A percentile compares a stretch with the other conserved stretches of the same genome.
Evolutionary conservation across 202 grass and related monocot species (phyloP).

Genomic region (Elaeis oleifera): DNA sequence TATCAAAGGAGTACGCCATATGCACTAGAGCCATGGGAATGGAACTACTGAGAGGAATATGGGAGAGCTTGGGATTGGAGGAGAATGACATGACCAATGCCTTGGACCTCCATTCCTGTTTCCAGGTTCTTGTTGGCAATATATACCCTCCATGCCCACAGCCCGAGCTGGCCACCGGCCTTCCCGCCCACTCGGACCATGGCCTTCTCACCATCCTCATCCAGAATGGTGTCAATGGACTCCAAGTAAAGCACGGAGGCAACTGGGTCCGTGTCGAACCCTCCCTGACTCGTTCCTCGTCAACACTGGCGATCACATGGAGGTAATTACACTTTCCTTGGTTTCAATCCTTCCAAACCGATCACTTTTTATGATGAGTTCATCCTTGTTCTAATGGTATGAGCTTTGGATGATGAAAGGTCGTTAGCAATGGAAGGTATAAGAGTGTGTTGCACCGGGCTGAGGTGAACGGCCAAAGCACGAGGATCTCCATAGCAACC

Average conservation of each 20-base stretch:
- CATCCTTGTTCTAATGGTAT: too few species aligned
- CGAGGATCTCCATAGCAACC: conserved; percentile 54
- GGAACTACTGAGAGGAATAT: conserved; percentile 38
- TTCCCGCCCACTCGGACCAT: conserved; percentile 61
- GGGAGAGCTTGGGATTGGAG: conserved; percentile 51
- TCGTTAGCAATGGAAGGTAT: conserved; percentile 76
- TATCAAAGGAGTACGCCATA: conserved; percentile 37
- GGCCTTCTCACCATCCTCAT: conserved; percentile 62
- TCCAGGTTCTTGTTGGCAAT: conserved; percentile 57
- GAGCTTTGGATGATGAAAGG: conserved; percentile 22
- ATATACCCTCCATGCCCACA: conserved; percentile 47
- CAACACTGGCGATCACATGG: conserved; percentile 62
- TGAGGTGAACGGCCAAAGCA: conserved; percentile 17
- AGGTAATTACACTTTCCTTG: conserved; percentile 27
- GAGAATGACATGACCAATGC: conserved; percentile 15
- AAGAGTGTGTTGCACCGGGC: conserved; percentile 17
- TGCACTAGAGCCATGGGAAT: conserved; percentile 34
- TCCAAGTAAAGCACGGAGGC: conserved; percentile 45
- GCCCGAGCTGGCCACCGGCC: conserved; percentile 15
- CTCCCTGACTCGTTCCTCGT: conserved; percentile 50
- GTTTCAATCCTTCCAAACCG: too few species aligned
- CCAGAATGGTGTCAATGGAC: conserved; percentile 66
- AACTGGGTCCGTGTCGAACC: conserved; percentile 53
- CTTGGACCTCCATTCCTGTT: conserved; percentile 47
- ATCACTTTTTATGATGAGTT: too few species aligned